Percentiles rank a stretch among this genome's conserved stretches.
Evolutionary conservation across 805 yeast genomes (phyloP).

Genomic region (Ogataea nakhonphanomensis): DNA sequence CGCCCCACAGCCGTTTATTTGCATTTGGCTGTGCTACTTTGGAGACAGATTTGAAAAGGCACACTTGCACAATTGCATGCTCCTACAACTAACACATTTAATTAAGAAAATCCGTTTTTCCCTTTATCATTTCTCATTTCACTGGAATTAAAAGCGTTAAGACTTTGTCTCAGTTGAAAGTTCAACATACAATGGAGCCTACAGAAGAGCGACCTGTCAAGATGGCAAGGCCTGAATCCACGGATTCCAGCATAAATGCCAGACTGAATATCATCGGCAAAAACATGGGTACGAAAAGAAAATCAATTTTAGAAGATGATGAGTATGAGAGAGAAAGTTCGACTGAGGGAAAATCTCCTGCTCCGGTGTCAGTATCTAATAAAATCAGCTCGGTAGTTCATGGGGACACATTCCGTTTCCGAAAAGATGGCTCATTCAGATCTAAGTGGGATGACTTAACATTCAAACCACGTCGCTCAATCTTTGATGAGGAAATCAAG

Average conservation of each 20-base stretch:
- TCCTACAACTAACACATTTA: neutral
- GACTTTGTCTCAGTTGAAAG: no score
- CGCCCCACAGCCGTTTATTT: slow-evolving; percentile 1
- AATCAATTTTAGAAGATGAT: slow-evolving; percentile 21
- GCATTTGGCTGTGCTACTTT: neutral
- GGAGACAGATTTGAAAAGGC: neutral
- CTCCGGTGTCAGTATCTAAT: neutral
- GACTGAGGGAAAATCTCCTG: neutral
- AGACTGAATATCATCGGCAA: slow-evolving; percentile 12
- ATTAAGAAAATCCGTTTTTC: neutral
- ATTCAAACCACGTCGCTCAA: slow-evolving; percentile 41
- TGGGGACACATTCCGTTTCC: slow-evolving; percentile 14
- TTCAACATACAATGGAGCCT: neutral
- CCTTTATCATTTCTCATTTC: neutral
- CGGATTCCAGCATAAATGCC: slow-evolving; percentile 7
- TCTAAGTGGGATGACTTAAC: slow-evolving; percentile 56
- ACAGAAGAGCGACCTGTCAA: slow-evolving; percentile 2
- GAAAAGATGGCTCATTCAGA: slow-evolving; percentile 35
- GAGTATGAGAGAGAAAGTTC: slow-evolving; percentile 19
- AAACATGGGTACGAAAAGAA: slow-evolving; percentile 15
- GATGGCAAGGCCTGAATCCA: slow-evolving; percentile 9
- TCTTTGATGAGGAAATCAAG: slow-evolving; percentile 50
- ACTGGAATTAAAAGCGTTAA: no score
- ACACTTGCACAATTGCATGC: neutral
- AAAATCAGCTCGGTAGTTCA: slow-evolving; percentile 2